Base-by-base conservation (phyloP, 305 asterid genomes). In the Fraxinus sp. region DNA sequence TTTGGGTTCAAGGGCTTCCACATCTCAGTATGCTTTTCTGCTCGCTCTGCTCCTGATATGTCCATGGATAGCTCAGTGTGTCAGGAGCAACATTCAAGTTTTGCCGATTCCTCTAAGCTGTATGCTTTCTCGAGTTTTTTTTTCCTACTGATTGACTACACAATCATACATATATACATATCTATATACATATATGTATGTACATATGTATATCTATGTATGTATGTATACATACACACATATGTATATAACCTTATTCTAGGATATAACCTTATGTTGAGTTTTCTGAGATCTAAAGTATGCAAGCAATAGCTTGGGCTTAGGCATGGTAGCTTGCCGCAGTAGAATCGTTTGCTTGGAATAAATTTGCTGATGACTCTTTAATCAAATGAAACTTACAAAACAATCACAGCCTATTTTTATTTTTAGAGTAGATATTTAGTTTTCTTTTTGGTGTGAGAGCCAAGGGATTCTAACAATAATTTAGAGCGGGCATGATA, bases 61-160 rank as follows among this genome's bases (percentile, higher is more conserved):
- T 88, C 93, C 55, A 82, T 90, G 64, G 91, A 85, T 76, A 91
- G 84, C 83, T 81, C 97, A 70, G 57, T 80, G 76, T 88, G 81
- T 72, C 91, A 89, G 73, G 93, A 87, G 41, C 89, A 83, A 5
- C 90, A 81, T 64, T 83, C 91, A 76, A 88, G 82, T 84, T 89
- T 97, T 62, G 86, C 94, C 20, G 91, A 90, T 85, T 89, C 94
- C 33, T 87, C 91, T 33, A 84, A 93, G 83, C 89, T 85, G 99
- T 95, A 93, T 36, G 98, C 89, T 83, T 73, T 46, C 44, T 87
- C 72, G 36, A 39, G 14, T 77, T 73, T 44, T 11, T 10, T 33
- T 1, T 71, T 77, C 33, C 71, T 4, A 3, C 32, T 59, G 30
- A 20, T 6, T 59, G 10, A 20, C 70, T 5, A 20, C 26, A 3